Evolutionary conservation across 2,329 filamentous ascomycete genomes (phyloP).

Genomic region (Botryotinia convoluta): DNA sequence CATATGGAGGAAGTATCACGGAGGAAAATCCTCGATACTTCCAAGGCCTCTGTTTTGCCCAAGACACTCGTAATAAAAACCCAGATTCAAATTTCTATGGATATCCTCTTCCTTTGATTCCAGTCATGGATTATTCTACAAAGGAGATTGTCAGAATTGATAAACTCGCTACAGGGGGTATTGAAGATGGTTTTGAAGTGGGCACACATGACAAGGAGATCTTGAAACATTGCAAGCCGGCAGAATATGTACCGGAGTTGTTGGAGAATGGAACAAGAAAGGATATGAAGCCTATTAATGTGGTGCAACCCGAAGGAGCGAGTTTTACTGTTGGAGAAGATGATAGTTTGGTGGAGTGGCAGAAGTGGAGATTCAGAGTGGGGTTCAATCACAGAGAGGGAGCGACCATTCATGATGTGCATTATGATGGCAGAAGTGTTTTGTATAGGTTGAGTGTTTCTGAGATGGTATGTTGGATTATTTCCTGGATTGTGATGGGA

Average conservation of each 20-base stretch:
- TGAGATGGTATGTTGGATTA: conserved; percentile 48
- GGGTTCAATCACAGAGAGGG: conserved; percentile 61
- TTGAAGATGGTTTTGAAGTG: conserved; percentile 42
- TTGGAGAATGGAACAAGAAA: conserved; percentile 42
- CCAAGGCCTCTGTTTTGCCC: conserved; percentile 53
- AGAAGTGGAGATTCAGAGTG: conserved; percentile 61
- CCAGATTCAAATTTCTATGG: conserved; percentile 46
- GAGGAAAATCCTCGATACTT: conserved; percentile 50
- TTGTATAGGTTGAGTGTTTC: conserved; percentile 57
- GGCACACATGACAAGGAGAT: conserved; percentile 46
- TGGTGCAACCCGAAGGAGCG: conserved; percentile 60
- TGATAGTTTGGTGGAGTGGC: conserved; percentile 47
- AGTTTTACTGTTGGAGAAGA: conserved; percentile 52
- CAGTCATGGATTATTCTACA: conserved; percentile 48
- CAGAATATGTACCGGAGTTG: conserved; percentile 44
- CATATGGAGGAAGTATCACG: conserved; percentile 48
- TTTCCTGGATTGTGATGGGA: not conserved
- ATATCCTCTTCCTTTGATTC: conserved; percentile 49
- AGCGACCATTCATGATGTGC: conserved; percentile 58
- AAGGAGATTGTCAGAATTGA: conserved; percentile 49
- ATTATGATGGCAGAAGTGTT: conserved; percentile 57
- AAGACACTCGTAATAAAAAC: conserved; percentile 39
- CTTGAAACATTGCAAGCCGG: conserved; percentile 42
- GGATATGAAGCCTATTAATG: conserved; percentile 58
- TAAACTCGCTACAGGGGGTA: conserved; percentile 42